phyloP scores from a whole-genome alignment of 139 green algal species.

The Asterochloris erici region DNA sequence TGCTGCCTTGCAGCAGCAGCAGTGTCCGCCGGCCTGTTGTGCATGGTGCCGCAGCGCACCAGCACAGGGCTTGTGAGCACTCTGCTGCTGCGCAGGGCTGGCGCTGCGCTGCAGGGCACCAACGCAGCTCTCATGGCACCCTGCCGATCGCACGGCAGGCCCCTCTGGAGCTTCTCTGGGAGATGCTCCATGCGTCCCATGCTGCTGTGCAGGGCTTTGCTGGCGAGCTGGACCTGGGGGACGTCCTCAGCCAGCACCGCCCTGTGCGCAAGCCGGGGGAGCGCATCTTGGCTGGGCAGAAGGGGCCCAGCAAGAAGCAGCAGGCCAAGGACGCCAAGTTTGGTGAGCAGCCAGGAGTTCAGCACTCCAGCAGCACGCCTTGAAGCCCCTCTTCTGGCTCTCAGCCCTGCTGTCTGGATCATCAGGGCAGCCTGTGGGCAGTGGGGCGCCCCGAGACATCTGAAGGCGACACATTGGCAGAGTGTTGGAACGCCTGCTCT shows the following conservation, averaged over 20 bases:
- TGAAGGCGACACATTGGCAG: background rate
- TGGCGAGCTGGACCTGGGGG: conserved; percentile 77
- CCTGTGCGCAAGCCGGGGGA: conserved; percentile 11
- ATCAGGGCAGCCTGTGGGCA: no score
- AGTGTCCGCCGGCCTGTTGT: background rate
- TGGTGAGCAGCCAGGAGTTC: conserved; percentile 26
- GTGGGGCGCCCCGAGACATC: background rate
- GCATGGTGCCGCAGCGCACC: background rate
- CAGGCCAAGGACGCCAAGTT: conserved; percentile 61
- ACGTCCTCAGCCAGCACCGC: conserved; percentile 36
- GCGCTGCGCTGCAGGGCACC: background rate
- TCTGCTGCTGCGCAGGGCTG: background rate
- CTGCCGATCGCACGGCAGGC: background rate
- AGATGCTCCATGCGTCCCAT: background rate
- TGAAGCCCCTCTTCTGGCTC: background rate
- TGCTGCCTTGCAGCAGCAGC: no score
- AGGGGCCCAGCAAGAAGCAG: conserved; percentile 51
- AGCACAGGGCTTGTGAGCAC: background rate
- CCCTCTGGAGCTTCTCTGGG: background rate
- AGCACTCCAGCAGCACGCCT: background rate
- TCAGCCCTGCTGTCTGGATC: background rate
- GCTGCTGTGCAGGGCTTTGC: conserved; percentile 26
- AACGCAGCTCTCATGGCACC: background rate
- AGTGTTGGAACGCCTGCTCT: background rate
- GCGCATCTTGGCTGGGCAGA: conserved; percentile 10